These are phyloP conservation scores for Alisma plantagoaquatica DNA, from an alignment of 106 monocot species.

Conservation along the genomic window DNA sequence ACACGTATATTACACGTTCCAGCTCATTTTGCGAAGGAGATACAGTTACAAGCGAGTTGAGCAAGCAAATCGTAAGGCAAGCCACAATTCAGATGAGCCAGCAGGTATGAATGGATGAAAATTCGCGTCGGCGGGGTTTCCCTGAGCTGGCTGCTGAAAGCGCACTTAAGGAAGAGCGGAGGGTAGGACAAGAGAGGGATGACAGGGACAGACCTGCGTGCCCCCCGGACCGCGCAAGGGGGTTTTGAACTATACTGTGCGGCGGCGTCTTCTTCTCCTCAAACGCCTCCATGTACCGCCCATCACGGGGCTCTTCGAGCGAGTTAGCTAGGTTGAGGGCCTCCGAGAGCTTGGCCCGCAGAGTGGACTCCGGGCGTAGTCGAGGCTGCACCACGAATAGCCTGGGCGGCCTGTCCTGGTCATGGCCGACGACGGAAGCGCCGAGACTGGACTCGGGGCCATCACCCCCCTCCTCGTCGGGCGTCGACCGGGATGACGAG, in stretches of 20 bases:
- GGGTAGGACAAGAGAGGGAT: not conserved
- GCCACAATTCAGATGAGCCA: too few relatives aligned
- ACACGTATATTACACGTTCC: too few relatives aligned
- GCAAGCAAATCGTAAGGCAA: too few relatives aligned
- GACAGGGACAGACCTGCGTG: constrained; percentile 37
- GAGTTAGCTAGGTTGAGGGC: constrained; percentile 93
- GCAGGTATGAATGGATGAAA: too few relatives aligned
- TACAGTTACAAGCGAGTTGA: too few relatives aligned
- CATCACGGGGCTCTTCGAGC: constrained; percentile 73
- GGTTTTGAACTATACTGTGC: constrained; percentile 83
- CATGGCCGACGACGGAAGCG: constrained; percentile 18
- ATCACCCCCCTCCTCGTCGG: constrained; percentile 13
- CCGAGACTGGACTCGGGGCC: constrained; percentile 8
- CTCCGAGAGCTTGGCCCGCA: constrained; percentile 71
- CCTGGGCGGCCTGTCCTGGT: constrained; percentile 44
- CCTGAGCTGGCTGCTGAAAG: too few relatives aligned
- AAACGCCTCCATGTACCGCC: constrained; percentile 30
- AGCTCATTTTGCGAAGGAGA: too few relatives aligned
- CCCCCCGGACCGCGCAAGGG: constrained; percentile 38
- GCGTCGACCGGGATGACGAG: constrained; percentile 20
- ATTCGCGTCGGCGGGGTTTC: too few relatives aligned
- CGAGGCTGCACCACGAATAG: constrained; percentile 89
- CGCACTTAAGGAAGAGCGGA: too few relatives aligned
- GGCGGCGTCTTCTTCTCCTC: constrained; percentile 40
- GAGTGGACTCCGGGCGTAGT: constrained; percentile 60